Evolutionary conservation across 257 asterid genomes (phyloP), one percentile per base, ranked within the genome.

Genomic region (Gentiana dahurica): DNA sequence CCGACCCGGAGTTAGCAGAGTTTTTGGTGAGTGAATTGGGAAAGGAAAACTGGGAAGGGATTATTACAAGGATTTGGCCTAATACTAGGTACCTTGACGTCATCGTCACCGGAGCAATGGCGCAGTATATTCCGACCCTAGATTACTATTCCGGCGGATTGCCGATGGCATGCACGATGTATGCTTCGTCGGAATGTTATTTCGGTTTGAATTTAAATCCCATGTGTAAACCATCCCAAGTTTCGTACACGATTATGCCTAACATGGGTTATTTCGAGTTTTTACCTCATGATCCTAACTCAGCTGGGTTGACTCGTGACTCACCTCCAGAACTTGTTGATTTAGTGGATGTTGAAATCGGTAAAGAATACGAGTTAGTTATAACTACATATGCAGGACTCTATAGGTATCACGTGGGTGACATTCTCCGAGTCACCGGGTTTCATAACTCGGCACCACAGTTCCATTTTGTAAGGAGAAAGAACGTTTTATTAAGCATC

Each of bases 251-350:
- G 8, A 88, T 92, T 72, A 85, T 92, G 94, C 99, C 99, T 0
- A 92, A 85, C 84, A 92, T 92, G 99, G 97, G 81, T 46, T 92
- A 92, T 38, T 92, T 88, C 66, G 97, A 92, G 85, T 92, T 85
- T 80, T 60, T 92, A 49, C 95, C 91, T 0, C 93, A 81, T 59
- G 84, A 73, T 8, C 65, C 82, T 7, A 68, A 67, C 69, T 64
- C 86, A 3, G 6, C 53, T 43, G 75, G 66, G 45, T 34, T 63
- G 12, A 45, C 65, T 5, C 79, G 68, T 1, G 77, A 64, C 58
- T 62, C 87, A n/a, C 73, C 82, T 38, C 43, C 75, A 2, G 6
- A 68, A 12, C 95, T 78, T 62, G 86, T 92, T 51, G 99, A 92
- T 77, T 74, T 88, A 0, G 87, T 73, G 4, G 89, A 85, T 24